Conservation (phyloP, 2,329 filamentous ascomycete genomes). For the Fusarium heterosporum region DNA sequence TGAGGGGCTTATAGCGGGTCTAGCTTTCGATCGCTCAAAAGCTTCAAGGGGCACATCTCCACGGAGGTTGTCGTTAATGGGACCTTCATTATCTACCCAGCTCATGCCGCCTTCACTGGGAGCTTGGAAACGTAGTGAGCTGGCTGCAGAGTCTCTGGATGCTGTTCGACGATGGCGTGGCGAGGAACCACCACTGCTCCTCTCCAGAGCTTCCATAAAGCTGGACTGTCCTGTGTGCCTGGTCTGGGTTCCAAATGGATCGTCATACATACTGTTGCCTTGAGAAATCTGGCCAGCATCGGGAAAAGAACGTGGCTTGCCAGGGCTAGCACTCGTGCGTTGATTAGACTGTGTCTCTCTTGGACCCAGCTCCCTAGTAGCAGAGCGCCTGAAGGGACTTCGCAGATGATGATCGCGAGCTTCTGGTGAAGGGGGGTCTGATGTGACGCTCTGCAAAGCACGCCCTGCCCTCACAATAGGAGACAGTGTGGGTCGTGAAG, state of each 20-base stretch:
- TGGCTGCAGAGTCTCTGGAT: slow-evolving; percentile 47
- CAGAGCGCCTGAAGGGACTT: slow-evolving; percentile 65
- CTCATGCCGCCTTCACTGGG: slow-evolving; percentile 57
- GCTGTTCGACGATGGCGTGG: slow-evolving; percentile 25
- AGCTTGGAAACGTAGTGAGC: slow-evolving; percentile 51
- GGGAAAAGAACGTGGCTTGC: slow-evolving; percentile 35
- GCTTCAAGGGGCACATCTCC: slow-evolving; percentile 52
- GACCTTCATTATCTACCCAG: slow-evolving; percentile 56
- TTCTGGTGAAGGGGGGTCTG: slow-evolving; percentile 68
- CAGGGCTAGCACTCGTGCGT: slow-evolving; percentile 49
- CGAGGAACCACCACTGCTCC: slow-evolving; percentile 38
- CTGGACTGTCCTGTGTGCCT: slow-evolving; percentile 48
- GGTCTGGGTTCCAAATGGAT: slow-evolving; percentile 47
- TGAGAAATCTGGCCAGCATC: slow-evolving; percentile 23
- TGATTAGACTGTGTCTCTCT: slow-evolving; percentile 44
- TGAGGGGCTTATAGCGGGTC: neutral
- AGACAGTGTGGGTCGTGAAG: slow-evolving; percentile 61
- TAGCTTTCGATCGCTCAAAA: slow-evolving; percentile 28
- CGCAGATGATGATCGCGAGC: slow-evolving; percentile 63
- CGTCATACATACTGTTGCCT: slow-evolving; percentile 39
- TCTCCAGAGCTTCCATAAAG: slow-evolving; percentile 51
- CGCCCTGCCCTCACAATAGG: slow-evolving; percentile 69
- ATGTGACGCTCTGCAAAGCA: slow-evolving; percentile 68
- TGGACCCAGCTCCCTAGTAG: slow-evolving; percentile 52
- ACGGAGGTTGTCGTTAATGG: slow-evolving; percentile 52